Percentiles rank a stretch among this genome's conserved stretches.
Conservation (phyloP, 2,329 filamentous ascomycete species). For the Endocalyx cinctus region DNA sequence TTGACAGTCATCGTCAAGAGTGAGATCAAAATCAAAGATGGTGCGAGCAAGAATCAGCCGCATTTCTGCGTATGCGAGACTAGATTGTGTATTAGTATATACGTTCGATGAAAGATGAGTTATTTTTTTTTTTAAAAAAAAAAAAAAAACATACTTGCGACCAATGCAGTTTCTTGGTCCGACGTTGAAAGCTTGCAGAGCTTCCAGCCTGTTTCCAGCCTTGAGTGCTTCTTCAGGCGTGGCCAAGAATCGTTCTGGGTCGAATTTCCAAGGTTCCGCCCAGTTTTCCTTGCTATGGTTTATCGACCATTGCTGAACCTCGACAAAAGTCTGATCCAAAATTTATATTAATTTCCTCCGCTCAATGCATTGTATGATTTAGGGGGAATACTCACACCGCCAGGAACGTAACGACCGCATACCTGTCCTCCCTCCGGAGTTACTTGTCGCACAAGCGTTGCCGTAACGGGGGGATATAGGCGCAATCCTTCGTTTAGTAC, state of each 20-base stretch:
- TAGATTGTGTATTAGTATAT: too few species aligned
- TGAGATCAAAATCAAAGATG: slow-evolving; percentile 41
- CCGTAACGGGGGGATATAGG: slow-evolving; percentile 32
- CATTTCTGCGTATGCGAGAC: slow-evolving; percentile 44
- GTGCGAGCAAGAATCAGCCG: slow-evolving; percentile 40
- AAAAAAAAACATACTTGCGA: slow-evolving; percentile 27
- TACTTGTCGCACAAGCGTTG: slow-evolving; percentile 17
- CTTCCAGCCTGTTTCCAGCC: slow-evolving; percentile 24
- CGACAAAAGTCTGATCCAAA: slow-evolving; percentile 29
- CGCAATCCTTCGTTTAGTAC: slow-evolving; percentile 38
- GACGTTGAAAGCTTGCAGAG: slow-evolving; percentile 30
- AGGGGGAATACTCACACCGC: slow-evolving; percentile 17
- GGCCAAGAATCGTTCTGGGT: slow-evolving; percentile 34
- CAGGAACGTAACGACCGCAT: slow-evolving; percentile 20
- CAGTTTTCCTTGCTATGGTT: slow-evolving; percentile 34
- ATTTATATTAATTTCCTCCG: too few species aligned
- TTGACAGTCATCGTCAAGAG: slow-evolving; percentile 26
- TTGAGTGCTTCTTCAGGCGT: slow-evolving; percentile 20
- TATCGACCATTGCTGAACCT: slow-evolving; percentile 32
- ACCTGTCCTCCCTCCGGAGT: slow-evolving; percentile 17
- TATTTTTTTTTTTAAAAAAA: too few species aligned
- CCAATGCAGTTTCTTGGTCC: slow-evolving; percentile 36
- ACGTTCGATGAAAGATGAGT: too few species aligned
- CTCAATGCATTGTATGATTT: too few species aligned
- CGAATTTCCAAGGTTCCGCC: slow-evolving; percentile 31